These are phyloP conservation scores for Boletellus ananiceps DNA, from an alignment of 768 basidiomycete species.

Conservation along the genomic window DNA sequence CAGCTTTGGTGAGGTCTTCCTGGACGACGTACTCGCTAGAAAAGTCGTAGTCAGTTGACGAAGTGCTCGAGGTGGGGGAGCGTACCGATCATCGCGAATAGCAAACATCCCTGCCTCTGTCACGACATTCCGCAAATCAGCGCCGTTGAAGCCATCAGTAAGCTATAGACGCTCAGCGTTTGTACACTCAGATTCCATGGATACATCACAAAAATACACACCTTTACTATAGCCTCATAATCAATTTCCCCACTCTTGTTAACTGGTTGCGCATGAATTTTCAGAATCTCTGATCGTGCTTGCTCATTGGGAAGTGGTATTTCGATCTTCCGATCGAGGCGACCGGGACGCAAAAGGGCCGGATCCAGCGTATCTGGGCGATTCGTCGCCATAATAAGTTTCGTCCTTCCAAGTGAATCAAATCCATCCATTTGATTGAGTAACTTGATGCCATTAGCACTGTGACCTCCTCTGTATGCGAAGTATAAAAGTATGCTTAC, in stretches of 20 bases:
- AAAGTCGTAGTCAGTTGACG: neutral
- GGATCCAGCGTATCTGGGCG: conserved; percentile 97
- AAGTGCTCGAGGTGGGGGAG: conserved; percentile 1
- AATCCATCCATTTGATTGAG: conserved; percentile 99
- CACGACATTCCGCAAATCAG: conserved; percentile 91
- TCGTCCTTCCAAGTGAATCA: conserved; percentile 91
- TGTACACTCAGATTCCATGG: neutral
- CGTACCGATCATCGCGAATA: conserved; percentile 88
- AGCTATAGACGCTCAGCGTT: conserved; percentile 42
- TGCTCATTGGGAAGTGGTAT: conserved; percentile 97
- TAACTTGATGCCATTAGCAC: conserved; percentile 45
- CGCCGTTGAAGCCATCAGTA: conserved; percentile 92
- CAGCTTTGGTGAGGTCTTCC: conserved; percentile 95
- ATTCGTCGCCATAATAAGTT: conserved; percentile 99
- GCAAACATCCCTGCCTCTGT: conserved; percentile 99
- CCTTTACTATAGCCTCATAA: conserved; percentile 97
- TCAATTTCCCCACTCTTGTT: conserved; percentile 96
- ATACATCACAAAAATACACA: conserved; percentile 25
- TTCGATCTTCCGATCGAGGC: conserved; percentile 96
- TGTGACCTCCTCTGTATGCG: neutral
- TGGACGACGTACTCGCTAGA: conserved; percentile 83
- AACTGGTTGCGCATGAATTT: conserved; percentile 92
- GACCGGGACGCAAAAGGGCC: conserved; percentile 91
- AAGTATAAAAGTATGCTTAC: conserved; percentile 31
- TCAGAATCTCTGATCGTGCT: conserved; percentile 91